Evolutionary conservation across 2,329 filamentous ascomycete species (phyloP).

Genomic region (Aphanoascus verrucosus): DNA sequence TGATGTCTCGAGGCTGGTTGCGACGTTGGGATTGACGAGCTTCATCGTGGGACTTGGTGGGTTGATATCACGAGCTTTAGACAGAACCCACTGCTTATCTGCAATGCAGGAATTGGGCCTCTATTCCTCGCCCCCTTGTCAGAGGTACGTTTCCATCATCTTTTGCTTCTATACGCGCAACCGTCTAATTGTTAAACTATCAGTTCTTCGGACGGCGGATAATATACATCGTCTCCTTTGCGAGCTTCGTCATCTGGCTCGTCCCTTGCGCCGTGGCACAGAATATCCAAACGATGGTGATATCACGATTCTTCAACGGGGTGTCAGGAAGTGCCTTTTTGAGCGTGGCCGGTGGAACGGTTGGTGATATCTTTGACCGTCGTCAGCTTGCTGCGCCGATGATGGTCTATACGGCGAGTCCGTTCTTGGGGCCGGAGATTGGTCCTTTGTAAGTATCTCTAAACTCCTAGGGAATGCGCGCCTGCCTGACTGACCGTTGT

Average conservation of each 20-base stretch:
- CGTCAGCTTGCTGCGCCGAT: constrained; percentile 66
- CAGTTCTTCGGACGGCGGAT: constrained; percentile 72
- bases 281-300: constrained; percentile 70
- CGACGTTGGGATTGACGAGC: constrained; percentile 67
- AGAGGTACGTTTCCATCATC: constrained; percentile 31
- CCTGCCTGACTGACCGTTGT: constrained; percentile 9
- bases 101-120: constrained; percentile 43
- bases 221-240: constrained; percentile 67
- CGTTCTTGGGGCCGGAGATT: constrained; percentile 48
- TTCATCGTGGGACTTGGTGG: constrained; percentile 67
- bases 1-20: constrained; percentile 56
- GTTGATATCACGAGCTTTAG: constrained; percentile 14
- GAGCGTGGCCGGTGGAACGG: constrained; percentile 69
- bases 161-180: neutral
- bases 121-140: constrained; percentile 54
- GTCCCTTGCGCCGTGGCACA: constrained; percentile 70
- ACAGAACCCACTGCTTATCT: constrained; percentile 21
- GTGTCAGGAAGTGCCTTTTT: constrained; percentile 44
- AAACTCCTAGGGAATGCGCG: too few relatives aligned
- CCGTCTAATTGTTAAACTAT: neutral
- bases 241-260: constrained; percentile 65
- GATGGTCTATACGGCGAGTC: constrained; percentile 62
- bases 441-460: constrained; percentile 39
- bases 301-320: constrained; percentile 59
- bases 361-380: constrained; percentile 64